Evolutionary conservation across 805 yeast genomes (phyloP), one percentile per base, ranked within the genome.

Genomic region (Kodamaea leandrae): DNA sequence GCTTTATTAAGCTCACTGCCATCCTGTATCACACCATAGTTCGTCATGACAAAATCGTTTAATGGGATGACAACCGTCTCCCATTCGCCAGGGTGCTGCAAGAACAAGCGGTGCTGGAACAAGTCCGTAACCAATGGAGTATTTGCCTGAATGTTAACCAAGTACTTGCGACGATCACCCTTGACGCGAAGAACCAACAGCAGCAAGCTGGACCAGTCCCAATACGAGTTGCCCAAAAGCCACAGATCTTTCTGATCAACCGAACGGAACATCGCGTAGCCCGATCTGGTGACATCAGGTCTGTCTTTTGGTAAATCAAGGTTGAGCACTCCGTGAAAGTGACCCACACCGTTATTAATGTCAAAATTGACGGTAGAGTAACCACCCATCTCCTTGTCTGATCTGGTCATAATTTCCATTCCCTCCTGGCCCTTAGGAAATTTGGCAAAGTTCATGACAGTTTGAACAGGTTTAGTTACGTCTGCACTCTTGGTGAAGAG

Each of bases 231-330:
- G 8, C 74, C 78, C 69, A 58, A 66, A 63, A 73, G 52, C 80
- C 77, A 69, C 47, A 61, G 64, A 52, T 63, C 73, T 48, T 71
- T 69, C 58, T 77, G 77, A 54, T 85, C 86, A 49, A 68, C 74
- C 0, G 95, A 86, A 47, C 95, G 74, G 63, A 84, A 86, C 95
- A 87, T 86, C 26, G 95, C 86, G 66, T 79, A 79, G 4, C 96
- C 96, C 2, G 83, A 75, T 45, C 80, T 68, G 13, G 76, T 71
- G 16, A 85, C 76, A 37, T 80, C 81, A 1, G 87, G 86, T 37
- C 79, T 70, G 46, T 76, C 75, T 39, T 74, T 71, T 15, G 71
- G 93, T 25, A 84, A 72, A 48, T 83, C 86, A 45, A 82, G 72
- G 56, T 78, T 79, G 63, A 86, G 83, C 44, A 76, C 74, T 1